Evolutionary conservation across 768 basidiomycete genomes (phyloP), one percentile per base, ranked within the genome.

Genomic region (Hortiboletus campestris): DNA sequence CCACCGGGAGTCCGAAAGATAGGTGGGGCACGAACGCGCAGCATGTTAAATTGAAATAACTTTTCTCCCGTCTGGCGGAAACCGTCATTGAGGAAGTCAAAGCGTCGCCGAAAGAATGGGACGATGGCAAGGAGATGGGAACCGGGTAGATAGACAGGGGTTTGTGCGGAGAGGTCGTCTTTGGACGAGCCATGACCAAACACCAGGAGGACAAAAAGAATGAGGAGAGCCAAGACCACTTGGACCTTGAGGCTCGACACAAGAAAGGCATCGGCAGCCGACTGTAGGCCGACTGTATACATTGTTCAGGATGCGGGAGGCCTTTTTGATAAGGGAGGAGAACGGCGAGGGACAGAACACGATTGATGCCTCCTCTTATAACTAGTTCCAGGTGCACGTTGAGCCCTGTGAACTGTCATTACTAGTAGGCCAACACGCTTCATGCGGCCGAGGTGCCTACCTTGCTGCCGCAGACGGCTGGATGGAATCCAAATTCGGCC

Each of bases 11-110:
- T 51, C 51, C 56, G 55, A 50, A 60, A 47, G 56, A 57, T 53
- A 45, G 31, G 19, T 31, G 22, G 35, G 47, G 51, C 19, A 77
- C 86, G 59, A 69, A 89, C 89, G 51, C 76, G 76, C 60, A 89
- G 71, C 61, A 91, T 76, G 36, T 82, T 79, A 74, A 91, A 89
- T 72, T 85, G 84, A 64, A 86, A 91, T 39, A 85, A 64, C 53
- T 78, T 77, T 59, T 85, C 78, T 4, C 85, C 86, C 28, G 86
- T 86, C 49, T 79, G 80, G 56, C 81, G 79, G 69, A 89, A 88
- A 14, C 84, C 88, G 75, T 83, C 81, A 63, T 83, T 84, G 56
- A 91, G 66, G 68, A 91, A 91, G 64, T 89, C 88, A 64, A 84
- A 84, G 50, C 88, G 80, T 61, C 72, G 74, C 44, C 79, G 81